These are phyloP conservation scores for Zymoseptoria brevis DNA, from an alignment of 2,329 filamentous ascomycete genomes.

Conservation along the genomic window DNA sequence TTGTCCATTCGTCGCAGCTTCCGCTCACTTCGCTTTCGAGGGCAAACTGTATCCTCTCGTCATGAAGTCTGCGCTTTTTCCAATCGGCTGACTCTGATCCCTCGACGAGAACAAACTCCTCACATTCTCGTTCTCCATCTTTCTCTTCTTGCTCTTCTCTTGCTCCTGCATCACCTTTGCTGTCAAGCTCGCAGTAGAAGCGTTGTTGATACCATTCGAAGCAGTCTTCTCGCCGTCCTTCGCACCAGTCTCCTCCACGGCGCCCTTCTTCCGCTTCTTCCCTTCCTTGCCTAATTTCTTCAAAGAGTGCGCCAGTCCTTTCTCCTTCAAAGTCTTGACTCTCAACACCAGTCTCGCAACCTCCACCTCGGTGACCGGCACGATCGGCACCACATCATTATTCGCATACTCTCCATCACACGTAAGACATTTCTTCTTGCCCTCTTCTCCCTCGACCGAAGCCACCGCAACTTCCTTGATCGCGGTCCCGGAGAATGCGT, in stretches of 20 bases:
- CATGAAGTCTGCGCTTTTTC: constrained; percentile 44
- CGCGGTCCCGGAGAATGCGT: constrained; percentile 82
- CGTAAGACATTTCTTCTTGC: constrained; percentile 40
- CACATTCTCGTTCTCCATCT: constrained; percentile 51
- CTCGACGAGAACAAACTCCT: constrained; percentile 40
- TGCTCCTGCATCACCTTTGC: constrained; percentile 83
- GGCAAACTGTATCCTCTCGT: constrained; percentile 33
- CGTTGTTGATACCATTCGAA: constrained; percentile 69
- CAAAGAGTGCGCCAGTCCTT: constrained; percentile 73
- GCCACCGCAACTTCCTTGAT: constrained; percentile 50
- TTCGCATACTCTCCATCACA: constrained; percentile 67
- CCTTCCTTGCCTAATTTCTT: constrained; percentile 61
- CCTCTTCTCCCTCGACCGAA: constrained; percentile 37
- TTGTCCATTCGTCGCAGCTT: too few species aligned
- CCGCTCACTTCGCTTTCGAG: neutral
- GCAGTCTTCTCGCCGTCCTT: constrained; percentile 5
- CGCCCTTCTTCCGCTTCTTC: constrained; percentile 52
- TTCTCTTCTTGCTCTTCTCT: constrained; percentile 72
- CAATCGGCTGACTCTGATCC: constrained; percentile 29
- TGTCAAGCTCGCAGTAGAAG: constrained; percentile 75
- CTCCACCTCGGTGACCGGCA: constrained; percentile 65
- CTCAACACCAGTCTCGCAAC: constrained; percentile 59
- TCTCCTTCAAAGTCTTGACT: constrained; percentile 58
- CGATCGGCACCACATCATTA: constrained; percentile 73
- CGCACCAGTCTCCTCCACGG: constrained; percentile 9